These are phyloP conservation scores for Nemania sp. DNA, from an alignment of 2,329 filamentous ascomycete species.

Conservation along the genomic window DNA sequence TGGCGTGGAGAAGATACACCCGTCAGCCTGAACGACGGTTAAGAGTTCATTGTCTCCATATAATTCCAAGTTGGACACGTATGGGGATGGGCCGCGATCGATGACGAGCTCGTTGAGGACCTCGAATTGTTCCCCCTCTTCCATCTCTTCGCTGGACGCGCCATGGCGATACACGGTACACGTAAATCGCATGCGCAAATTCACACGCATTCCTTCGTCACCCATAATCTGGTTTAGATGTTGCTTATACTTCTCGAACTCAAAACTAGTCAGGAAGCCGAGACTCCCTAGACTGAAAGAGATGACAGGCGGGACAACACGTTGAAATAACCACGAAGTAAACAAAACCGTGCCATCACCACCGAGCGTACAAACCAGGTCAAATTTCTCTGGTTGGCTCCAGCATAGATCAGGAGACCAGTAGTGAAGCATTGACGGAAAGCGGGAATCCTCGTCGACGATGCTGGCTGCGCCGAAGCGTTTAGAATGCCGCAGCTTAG, in stretches of 20 bases:
- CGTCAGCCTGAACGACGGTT: slow-evolving; percentile 94
- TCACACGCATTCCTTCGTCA: slow-evolving; percentile 93
- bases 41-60: slow-evolving; percentile 94
- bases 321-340: slow-evolving; percentile 90
- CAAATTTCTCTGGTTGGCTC: slow-evolving; percentile 90
- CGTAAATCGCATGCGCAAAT: slow-evolving; percentile 97
- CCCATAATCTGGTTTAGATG: slow-evolving; percentile 91
- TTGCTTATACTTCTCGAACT: slow-evolving; percentile 84
- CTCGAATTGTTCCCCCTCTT: slow-evolving; percentile 95
- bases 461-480: slow-evolving; percentile 81
- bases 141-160: slow-evolving; percentile 62
- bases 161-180: slow-evolving; percentile 89
- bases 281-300: slow-evolving; percentile 84
- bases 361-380: slow-evolving; percentile 86
- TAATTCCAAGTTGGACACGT: slow-evolving; percentile 94
- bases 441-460: slow-evolving; percentile 72
- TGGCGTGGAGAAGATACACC: slow-evolving; percentile 96
- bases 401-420: slow-evolving; percentile 98
- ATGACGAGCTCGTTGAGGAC: slow-evolving; percentile 98
- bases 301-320: slow-evolving; percentile 81
- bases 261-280: slow-evolving; percentile 86
- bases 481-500: slow-evolving; percentile 85
- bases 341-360: slow-evolving; percentile 87
- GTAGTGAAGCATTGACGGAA: slow-evolving; percentile 83
- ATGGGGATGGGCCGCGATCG: slow-evolving; percentile 92